Percentiles rank a stretch among this genome's conserved stretches.
Conservation (phyloP, 768 basidiomycete genomes). For the Tremella fuciformis region DNA sequence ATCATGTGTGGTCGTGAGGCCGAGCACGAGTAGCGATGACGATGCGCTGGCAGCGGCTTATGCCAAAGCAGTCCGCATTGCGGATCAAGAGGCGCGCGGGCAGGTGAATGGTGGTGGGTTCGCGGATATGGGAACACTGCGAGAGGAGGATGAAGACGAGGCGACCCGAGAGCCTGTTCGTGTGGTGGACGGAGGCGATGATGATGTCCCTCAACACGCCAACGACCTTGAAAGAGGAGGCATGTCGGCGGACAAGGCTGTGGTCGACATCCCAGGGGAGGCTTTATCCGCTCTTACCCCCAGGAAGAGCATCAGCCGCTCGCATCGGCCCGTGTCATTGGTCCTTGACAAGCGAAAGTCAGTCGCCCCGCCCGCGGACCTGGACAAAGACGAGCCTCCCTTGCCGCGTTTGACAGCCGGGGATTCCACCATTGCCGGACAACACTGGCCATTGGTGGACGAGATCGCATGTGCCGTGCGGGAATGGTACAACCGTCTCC, state of each 20-base stretch:
- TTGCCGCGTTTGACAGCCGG: conserved; percentile 92
- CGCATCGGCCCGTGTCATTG: conserved; percentile 34
- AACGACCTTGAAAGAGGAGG: background rate
- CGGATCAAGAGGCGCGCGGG: conserved; percentile 41
- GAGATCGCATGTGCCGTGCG: conserved; percentile 94
- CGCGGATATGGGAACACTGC: conserved; percentile 59
- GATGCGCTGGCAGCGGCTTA: conserved; percentile 76
- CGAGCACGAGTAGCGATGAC: conserved; percentile 82
- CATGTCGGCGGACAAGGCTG: conserved; percentile 5
- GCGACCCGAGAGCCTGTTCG: conserved; percentile 1
- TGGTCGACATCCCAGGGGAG: conserved; percentile 8
- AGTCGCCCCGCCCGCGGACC: conserved; percentile 8
- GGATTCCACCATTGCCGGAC: conserved; percentile 84
- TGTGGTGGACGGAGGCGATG: conserved; percentile 1
- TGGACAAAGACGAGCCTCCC: conserved; percentile 43
- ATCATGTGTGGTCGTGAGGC: conserved; percentile 79
- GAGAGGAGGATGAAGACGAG: conserved; percentile 62
- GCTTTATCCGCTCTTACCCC: background rate
- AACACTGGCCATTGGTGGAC: conserved; percentile 83
- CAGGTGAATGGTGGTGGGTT: conserved; percentile 29
- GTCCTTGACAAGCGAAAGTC: conserved; percentile 15
- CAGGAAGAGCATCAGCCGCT: conserved; percentile 4
- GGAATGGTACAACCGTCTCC: conserved; percentile 84
- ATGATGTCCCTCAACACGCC: background rate
- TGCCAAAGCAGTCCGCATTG: conserved; percentile 51